Evolutionary conservation across 2,329 filamentous ascomycete species (phyloP).

Genomic region (Paradendryphiella salina): DNA sequence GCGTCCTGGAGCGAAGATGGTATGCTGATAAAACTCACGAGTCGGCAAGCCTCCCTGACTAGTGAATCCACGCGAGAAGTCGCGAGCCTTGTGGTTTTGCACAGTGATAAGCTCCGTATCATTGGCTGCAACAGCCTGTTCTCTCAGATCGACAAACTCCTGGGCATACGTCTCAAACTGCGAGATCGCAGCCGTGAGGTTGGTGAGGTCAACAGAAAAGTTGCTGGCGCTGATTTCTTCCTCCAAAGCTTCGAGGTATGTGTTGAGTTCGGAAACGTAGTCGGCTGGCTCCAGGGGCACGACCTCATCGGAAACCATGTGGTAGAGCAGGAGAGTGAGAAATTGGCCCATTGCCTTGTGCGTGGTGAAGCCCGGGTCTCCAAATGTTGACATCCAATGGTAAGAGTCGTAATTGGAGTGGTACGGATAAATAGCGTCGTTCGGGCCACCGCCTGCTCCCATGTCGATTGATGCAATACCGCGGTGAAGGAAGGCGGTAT

Average conservation of each 20-base stretch:
- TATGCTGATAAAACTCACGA: slow-evolving; percentile 52
- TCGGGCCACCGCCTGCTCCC: slow-evolving; percentile 44
- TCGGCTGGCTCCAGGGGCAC: slow-evolving; percentile 47
- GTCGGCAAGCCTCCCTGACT: slow-evolving; percentile 52
- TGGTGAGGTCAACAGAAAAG: slow-evolving; percentile 37
- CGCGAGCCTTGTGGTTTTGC: slow-evolving; percentile 52
- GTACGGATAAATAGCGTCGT: slow-evolving; percentile 53
- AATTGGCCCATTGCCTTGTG: slow-evolving; percentile 57
- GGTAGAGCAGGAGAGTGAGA: slow-evolving; percentile 50
- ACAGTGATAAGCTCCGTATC: slow-evolving; percentile 37
- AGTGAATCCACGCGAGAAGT: slow-evolving; percentile 53
- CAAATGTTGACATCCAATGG: slow-evolving; percentile 57
- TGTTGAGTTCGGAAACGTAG: slow-evolving; percentile 46
- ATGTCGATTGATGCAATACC: slow-evolving; percentile 52
- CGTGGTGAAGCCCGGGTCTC: slow-evolving; percentile 55
- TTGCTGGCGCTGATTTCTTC: slow-evolving; percentile 34
- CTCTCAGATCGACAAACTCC: slow-evolving; percentile 37
- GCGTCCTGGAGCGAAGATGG: slow-evolving; percentile 53
- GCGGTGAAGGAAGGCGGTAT: slow-evolving; percentile 53
- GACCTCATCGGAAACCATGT: slow-evolving; percentile 46
- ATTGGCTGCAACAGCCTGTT: slow-evolving; percentile 33
- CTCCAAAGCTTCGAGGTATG: slow-evolving; percentile 44
- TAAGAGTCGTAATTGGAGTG: slow-evolving; percentile 55
- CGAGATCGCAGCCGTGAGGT: slow-evolving; percentile 43
- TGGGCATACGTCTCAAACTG: slow-evolving; percentile 40